Base-by-base conservation (phyloP, 2,329 filamentous ascomycete species). In the Alternaria metachromatica region DNA sequence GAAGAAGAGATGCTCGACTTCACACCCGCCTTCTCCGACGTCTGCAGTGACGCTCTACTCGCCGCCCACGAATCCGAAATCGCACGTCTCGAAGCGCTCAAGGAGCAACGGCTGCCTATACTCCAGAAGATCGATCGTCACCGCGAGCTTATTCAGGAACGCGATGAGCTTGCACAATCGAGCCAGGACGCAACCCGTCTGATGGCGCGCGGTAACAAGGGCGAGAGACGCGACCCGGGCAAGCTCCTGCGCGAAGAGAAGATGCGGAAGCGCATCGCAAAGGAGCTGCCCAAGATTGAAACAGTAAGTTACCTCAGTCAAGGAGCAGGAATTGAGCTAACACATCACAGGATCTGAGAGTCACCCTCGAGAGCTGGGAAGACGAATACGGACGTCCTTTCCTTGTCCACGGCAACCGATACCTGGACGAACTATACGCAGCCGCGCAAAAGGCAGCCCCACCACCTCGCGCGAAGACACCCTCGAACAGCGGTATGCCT, bases 1-100 rank as follows among this genome's bases (percentile, higher is more conserved):
- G 96, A 99, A 78, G 96, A 99, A 75, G 96, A 99, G 82, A 98
- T 98, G 94, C 88, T 98, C 60, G 94, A 97, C 71, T 99, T 99
- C 72, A 96, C 94, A 0, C 96, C 96, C 0, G 96, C 94, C 45
- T 98, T 98, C 78, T 97, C 94, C 49, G 96, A 98, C 77, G 95
- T 97, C 20, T 97, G 96, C 82, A 97, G 94, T 73, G 96, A 99
- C 78, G 96, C 96, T 5, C 87, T 99, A 10, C 87, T 99, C 0
- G 94, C 97, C 69, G 94, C 96, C 0, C 96, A 99, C 75, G 96
- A 99, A 83, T 90, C 91, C 20, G 96, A 99, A 77, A 94, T 99
- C 68, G 83, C 85, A 7, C 89, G 94, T 21, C 85, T 99, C 0
- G 92, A 97, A 78, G 85, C 89, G 3, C 84, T 99, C 37, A 92